Conservation (phyloP, 257 asterid genomes). For the Solanum arcanum region DNA sequence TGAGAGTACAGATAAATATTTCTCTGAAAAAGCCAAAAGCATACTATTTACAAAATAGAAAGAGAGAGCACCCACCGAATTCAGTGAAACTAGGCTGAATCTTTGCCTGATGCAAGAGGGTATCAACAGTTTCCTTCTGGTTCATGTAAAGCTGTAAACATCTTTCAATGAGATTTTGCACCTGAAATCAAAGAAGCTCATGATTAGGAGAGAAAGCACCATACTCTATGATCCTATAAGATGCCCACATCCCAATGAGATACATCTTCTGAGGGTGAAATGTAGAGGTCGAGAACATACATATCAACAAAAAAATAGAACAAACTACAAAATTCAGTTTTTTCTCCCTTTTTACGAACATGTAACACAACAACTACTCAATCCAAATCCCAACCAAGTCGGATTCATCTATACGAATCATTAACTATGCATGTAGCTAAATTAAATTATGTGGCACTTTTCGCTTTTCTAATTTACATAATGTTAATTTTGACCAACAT, state of each 20-base stretch:
- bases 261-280: not conserved
- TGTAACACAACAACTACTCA: not conserved
- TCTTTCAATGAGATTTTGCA: slow-evolving; percentile 90
- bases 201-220: not conserved
- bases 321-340: not conserved
- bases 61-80: slow-evolving; percentile 38
- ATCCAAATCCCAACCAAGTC: not conserved
- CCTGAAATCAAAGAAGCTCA: slow-evolving; percentile 26
- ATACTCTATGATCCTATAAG: not conserved
- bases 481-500: not conserved
- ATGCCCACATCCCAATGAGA: not conserved
- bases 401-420: not conserved
- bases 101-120: slow-evolving; percentile 70
- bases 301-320: not conserved
- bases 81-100: slow-evolving; percentile 93
- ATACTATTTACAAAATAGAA: not conserved
- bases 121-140: slow-evolving; percentile 65
- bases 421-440: not conserved
- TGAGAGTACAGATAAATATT: not conserved
- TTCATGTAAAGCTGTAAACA: slow-evolving; percentile 98
- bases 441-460: not conserved
- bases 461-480: not conserved
- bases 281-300: not conserved
- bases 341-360: not conserved
- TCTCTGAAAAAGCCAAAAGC: not conserved